These are phyloP conservation scores for Apophysomyces trapeziformis DNA, from an alignment of 371 early-diverging fungal species.

Conservation along the genomic window DNA sequence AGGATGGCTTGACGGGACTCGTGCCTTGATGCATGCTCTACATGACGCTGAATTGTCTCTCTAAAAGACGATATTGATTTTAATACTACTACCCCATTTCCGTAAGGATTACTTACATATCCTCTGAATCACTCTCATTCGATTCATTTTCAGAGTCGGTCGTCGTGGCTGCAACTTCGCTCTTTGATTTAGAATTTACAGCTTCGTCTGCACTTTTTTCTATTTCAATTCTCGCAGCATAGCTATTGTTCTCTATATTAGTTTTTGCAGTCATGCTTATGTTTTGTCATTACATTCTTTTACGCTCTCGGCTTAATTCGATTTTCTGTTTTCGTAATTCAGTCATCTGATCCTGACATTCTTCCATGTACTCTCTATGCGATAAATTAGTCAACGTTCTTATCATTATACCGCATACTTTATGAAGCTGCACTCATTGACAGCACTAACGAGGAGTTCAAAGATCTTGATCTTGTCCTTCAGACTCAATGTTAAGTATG, in stretches of 20 bases:
- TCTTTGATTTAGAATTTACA: slow-evolving; percentile 14
- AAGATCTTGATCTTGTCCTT: slow-evolving; percentile 56
- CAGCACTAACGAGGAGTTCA: slow-evolving; percentile 55
- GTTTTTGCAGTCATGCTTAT: too few species aligned
- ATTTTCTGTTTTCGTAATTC: slow-evolving; percentile 63
- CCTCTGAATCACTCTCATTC: slow-evolving; percentile 11
- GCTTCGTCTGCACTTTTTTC: slow-evolving; percentile 35
- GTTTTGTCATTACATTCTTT: slow-evolving; percentile 38
- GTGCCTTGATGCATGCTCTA: slow-evolving; percentile 37
- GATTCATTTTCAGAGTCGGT: slow-evolving; percentile 29
- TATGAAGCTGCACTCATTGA: slow-evolving; percentile 49
- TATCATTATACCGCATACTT: slow-evolving; percentile 24
- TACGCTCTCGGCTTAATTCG: slow-evolving; percentile 70
- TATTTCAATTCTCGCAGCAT: slow-evolving; percentile 39
- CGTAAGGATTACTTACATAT: slow-evolving; percentile 14
- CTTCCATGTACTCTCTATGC: slow-evolving; percentile 64
- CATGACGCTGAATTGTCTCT: slow-evolving; percentile 23
- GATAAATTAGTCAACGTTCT: background rate
- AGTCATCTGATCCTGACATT: slow-evolving; percentile 57
- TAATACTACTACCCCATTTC: too few species aligned
- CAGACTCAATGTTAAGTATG: slow-evolving; percentile 46
- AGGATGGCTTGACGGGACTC: slow-evolving; percentile 61
- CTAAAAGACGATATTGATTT: background rate
- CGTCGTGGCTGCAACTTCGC: background rate
- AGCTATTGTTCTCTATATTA: slow-evolving; percentile 11